phyloP scores from a whole-genome alignment of 495 filamentous ascomycete species.

The Xylona heveae region DNA sequence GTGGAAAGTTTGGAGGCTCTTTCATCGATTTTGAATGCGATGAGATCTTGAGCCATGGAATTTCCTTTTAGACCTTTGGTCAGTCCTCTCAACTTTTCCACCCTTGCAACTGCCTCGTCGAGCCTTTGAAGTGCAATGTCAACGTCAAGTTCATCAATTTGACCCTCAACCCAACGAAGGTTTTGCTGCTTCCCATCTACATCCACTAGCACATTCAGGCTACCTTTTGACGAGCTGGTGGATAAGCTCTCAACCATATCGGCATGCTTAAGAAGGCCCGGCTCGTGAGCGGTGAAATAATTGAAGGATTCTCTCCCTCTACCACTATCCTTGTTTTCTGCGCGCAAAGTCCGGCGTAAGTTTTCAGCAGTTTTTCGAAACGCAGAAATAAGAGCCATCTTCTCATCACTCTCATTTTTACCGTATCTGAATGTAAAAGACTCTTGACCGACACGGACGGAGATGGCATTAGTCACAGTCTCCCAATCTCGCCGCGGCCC shows the following conservation, averaged over 20 bases:
- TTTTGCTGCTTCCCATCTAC: conserved; percentile 94
- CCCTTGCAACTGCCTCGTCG: conserved; percentile 56
- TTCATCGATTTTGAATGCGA: conserved; percentile 74
- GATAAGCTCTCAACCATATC: conserved; percentile 45
- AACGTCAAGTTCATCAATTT: conserved; percentile 92
- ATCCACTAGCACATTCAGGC: conserved; percentile 60
- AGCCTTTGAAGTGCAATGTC: conserved; percentile 83
- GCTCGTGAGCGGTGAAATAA: conserved; percentile 53
- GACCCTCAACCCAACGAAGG: conserved; percentile 80
- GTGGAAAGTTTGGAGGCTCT: conserved; percentile 59
- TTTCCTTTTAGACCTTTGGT: conserved; percentile 68
- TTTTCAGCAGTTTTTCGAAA: conserved; percentile 88
- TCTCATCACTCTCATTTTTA: conserved; percentile 50
- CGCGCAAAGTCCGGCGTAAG: conserved; percentile 56
- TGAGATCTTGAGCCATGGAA: conserved; percentile 64
- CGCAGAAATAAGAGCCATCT: conserved; percentile 56
- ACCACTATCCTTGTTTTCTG: conserved; percentile 61
- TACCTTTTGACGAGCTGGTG: conserved; percentile 36
- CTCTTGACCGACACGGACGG: conserved; percentile 71
- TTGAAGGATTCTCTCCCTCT: conserved; percentile 63
- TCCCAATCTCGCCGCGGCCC: conserved; percentile 25
- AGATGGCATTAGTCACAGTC: conserved; percentile 62
- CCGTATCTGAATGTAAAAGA: conserved; percentile 84
- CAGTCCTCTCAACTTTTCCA: conserved; percentile 65
- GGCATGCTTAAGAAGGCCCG: conserved; percentile 49